A percentile compares a stretch with the other conserved stretches of the same genome.
Evolutionary conservation across 768 basidiomycete genomes (phyloP).

Genomic region (Tulasnella sp.): DNA sequence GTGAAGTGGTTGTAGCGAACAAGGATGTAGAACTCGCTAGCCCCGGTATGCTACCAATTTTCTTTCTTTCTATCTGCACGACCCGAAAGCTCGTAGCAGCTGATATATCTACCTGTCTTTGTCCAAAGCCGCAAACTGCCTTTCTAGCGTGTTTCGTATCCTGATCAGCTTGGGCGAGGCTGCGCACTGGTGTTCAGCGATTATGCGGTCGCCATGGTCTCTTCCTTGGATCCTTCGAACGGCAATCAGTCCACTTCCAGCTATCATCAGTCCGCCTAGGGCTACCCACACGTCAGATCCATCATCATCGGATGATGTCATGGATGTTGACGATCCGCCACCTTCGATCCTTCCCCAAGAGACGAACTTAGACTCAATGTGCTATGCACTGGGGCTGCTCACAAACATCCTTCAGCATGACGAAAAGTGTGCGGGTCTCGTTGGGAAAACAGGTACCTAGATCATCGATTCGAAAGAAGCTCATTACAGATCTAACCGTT

Average conservation of each 20-base stretch:
- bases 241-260: background rate
- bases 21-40: slow-evolving; percentile 22
- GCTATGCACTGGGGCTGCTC: slow-evolving; percentile 61
- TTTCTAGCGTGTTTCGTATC: background rate
- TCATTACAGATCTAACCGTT: background rate
- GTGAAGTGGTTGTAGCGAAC: slow-evolving; percentile 30
- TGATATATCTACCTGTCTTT: background rate
- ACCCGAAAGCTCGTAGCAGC: too few relatives aligned
- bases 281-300: background rate
- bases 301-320: slow-evolving; percentile 13
- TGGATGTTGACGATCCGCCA: slow-evolving; percentile 18
- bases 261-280: background rate
- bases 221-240: background rate
- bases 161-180: slow-evolving; percentile 4
- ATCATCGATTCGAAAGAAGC: background rate
- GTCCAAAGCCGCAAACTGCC: background rate
- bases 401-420: slow-evolving; percentile 56
- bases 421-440: background rate
- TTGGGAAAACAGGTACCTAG: slow-evolving; percentile 1
- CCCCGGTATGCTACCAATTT: too few relatives aligned
- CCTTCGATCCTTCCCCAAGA: slow-evolving; percentile 15
- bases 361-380: slow-evolving; percentile 53
- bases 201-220: slow-evolving; percentile 4
- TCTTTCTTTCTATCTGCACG: too few relatives aligned
- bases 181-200: background rate